Evolutionary conservation across 495 filamentous ascomycete genomes (phyloP).

Genomic region (Penicillium steckii): DNA sequence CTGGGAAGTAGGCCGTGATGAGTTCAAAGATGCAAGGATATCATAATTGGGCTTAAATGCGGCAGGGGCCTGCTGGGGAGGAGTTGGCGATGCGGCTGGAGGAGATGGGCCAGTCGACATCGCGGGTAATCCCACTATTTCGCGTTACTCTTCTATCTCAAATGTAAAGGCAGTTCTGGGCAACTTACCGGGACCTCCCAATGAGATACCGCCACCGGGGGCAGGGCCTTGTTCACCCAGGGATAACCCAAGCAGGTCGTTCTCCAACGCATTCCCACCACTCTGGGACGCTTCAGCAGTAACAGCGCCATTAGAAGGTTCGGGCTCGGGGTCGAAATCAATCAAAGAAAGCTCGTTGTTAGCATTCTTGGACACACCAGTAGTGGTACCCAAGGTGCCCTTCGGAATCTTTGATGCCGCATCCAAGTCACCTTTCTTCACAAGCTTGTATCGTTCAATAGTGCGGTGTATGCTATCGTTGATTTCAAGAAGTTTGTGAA

Average conservation of each 20-base stretch:
- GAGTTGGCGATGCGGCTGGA: constrained; percentile 26
- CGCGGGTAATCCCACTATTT: constrained; percentile 28
- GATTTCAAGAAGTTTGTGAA: constrained; percentile 92
- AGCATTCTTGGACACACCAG: constrained; percentile 69
- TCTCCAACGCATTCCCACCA: constrained; percentile 48
- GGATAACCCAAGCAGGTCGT: constrained; percentile 69
- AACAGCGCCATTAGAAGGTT: constrained; percentile 43
- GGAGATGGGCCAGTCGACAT: constrained; percentile 25
- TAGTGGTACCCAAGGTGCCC: constrained; percentile 73
- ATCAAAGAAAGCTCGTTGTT: constrained; percentile 90
- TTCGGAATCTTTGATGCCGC: constrained; percentile 81
- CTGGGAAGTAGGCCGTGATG: constrained; percentile 46
- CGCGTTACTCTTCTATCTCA: constrained; percentile 15
- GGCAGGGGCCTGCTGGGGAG: constrained; percentile 33
- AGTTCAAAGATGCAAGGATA: constrained; percentile 53
- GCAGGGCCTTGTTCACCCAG: constrained; percentile 63
- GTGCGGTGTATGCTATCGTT: constrained; percentile 99
- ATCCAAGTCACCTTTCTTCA: constrained; percentile 91
- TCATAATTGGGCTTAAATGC: constrained; percentile 57
- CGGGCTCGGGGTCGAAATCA: constrained; percentile 72
- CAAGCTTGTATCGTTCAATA: constrained; percentile 87
- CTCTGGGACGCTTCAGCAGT: constrained; percentile 36
- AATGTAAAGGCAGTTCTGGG: constrained; percentile 38
- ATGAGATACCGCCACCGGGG: constrained; percentile 78
- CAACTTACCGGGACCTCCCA: constrained; percentile 63